Evolutionary conservation across 1,284 basidiomycete genomes (phyloP), one percentile per base, ranked within the genome.

Genomic region (Ceratobasidium sp.): DNA sequence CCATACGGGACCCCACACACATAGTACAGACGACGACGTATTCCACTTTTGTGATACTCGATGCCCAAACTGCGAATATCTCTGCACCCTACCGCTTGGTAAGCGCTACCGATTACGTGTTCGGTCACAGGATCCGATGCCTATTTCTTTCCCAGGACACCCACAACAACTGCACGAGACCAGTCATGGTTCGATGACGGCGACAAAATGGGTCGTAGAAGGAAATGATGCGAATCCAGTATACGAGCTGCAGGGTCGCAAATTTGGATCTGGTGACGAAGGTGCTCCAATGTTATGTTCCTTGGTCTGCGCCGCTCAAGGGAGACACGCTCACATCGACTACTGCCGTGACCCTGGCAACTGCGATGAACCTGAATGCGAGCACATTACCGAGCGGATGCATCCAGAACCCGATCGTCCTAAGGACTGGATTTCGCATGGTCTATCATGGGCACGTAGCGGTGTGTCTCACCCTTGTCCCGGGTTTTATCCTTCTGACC

Each of bases 271-370:
- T 0, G 84, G 85, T n/a, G 88, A 89, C 66, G 86, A 87, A 59
- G 88, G 89, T 13, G 88, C 87, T 0, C 89, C 89, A 0, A 88
- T 89, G 86, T 83, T 90, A 81, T 90, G 89, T 78, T 88, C 84
- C 62, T 81, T 89, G 19, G 79, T 88, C 27, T 90, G 89, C 75
- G 82, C 84, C 1, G 81, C 84, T 8, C 83, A 89, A 80, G 88
- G 88, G 0, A 77, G 84, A 31, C 89, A 90, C 68, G 81, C 82
- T 0, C 89, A 90, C 77, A 81, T 90, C 39, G 88, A 87, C 76
- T 88, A 86, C 75, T 90, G 89, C 77, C 85, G 87, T 0, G 78
- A 81, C 27, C 77, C 80, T n/a, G 80, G 77, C 4, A 79, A 78
- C 0, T 74, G 77, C 0, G 89, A 87, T 77, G 77, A 77, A n/a